Conservation (phyloP, 2,329 filamentous ascomycete species). For the Penicillium verrucosum region DNA sequence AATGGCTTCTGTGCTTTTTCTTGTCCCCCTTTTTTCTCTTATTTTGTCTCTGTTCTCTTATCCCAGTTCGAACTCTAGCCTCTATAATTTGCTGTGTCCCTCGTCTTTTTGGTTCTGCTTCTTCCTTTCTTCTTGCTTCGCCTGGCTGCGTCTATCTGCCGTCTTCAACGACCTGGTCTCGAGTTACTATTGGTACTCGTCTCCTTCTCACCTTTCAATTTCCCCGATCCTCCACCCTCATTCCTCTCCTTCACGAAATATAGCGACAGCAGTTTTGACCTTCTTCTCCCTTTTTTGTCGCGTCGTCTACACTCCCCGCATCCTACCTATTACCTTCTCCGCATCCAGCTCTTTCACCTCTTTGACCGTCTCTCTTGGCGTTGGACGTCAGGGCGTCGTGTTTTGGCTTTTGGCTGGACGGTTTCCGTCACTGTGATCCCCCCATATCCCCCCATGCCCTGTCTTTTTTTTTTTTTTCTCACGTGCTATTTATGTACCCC, state of each 20-base stretch:
- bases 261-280: constrained; percentile 16
- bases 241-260: constrained; percentile 19
- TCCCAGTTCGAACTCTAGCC: background rate
- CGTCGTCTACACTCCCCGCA: background rate
- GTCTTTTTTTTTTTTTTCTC: constrained; percentile 13
- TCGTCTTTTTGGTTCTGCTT: background rate
- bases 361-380: constrained; percentile 37
- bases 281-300: constrained; percentile 12
- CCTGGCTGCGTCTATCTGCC: constrained; percentile 14
- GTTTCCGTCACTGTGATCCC: constrained; percentile 11
- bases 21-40: background rate
- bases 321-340: constrained; percentile 11
- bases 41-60: constrained; percentile 7
- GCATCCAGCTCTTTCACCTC: constrained; percentile 26
- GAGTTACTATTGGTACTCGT: constrained; percentile 1
- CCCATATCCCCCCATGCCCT: constrained; percentile 29
- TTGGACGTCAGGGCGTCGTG: constrained; percentile 41
- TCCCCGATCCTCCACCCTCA: background rate
- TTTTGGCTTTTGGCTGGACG: constrained; percentile 32
- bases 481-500: constrained; percentile 1
- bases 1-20: constrained; percentile 4
- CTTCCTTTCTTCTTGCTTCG: constrained; percentile 15
- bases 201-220: constrained; percentile 1
- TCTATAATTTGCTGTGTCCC: constrained; percentile 3
- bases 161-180: constrained; percentile 6